phyloP scores from a whole-genome alignment of 164 flowering plant species.

The Litsea cubeba region DNA sequence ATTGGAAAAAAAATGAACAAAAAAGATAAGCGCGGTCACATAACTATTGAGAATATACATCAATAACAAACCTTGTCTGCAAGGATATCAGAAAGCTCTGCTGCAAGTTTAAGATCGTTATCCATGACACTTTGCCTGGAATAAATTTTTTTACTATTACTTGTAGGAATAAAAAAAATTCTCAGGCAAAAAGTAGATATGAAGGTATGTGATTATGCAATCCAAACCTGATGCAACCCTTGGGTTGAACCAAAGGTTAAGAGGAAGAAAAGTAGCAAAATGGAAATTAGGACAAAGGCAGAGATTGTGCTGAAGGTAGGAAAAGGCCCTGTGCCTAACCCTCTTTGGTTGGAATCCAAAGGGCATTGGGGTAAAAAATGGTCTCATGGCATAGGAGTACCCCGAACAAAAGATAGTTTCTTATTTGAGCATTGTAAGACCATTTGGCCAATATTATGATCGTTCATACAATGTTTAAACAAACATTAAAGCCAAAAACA shows the following conservation, averaged over 20 bases:
- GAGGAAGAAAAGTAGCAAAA: not conserved
- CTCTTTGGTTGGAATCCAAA: too few relatives aligned
- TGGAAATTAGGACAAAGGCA: not conserved
- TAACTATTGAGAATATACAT: not conserved
- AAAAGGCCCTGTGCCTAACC: too few relatives aligned
- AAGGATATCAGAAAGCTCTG: slow-evolving; percentile 22
- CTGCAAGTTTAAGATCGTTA: slow-evolving; percentile 11
- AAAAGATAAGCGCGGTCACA: not conserved
- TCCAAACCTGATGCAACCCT: not conserved
- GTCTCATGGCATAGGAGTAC: too few relatives aligned
- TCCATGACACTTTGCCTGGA: slow-evolving; percentile 16
- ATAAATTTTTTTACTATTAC: not conserved
- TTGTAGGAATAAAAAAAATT: not conserved
- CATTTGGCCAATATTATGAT: too few relatives aligned
- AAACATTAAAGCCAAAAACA: too few relatives aligned
- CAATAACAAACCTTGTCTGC: slow-evolving; percentile 18
- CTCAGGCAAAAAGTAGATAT: not conserved
- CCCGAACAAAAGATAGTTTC: too few relatives aligned
- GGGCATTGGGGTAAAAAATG: too few relatives aligned
- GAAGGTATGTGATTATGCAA: not conserved
- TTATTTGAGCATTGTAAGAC: too few relatives aligned
- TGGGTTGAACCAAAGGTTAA: not conserved
- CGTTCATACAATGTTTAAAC: too few relatives aligned
- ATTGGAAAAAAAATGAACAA: not conserved
- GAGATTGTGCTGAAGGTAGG: not conserved